Base-by-base conservation (phyloP, 495 filamentous ascomycete species). In the Parachaetomium inaequale region DNA sequence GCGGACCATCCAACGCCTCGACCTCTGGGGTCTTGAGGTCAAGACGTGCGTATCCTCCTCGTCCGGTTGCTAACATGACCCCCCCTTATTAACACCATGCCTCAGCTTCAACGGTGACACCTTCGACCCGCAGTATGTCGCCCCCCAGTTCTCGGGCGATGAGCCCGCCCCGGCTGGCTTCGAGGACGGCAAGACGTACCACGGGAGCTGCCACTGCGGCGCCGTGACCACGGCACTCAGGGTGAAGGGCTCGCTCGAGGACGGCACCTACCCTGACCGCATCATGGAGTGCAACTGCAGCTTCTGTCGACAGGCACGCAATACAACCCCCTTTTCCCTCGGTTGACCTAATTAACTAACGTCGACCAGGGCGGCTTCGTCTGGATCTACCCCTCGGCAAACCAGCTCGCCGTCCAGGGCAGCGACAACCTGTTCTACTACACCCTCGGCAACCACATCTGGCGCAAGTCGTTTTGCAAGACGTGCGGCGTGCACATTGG, bases 121-220 rank as follows among this genome's bases (percentile, higher is more conserved):
- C 31, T 21, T 7, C 3, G 32, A 10, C 23, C 19, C 52, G 79
- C 43, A 61, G 8, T 79, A 80, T 66, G 57, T 70, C 1, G 43
- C 70, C 4, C 63, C 75, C 4, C 52, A 55, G 1, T 80, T 72
- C 66, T 72, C 66, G 15, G 80, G 79, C 7, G 58, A 72, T 4
- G 69, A 77, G 31, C 80, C 80, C 21, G 58, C 29, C 25, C 64
- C 68, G 2, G 67, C 67, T 7, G 69, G 61, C 11, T 63, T 75
- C 53, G 74, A 78, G 11, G 68, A 70, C 28, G 74, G 63, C 11
- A 75, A 74, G 59, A 34, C 75, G 3, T 81, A 82, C 59, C 74
- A 72, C 31, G 81, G 81, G 7, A 76, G 75, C 66, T 84, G 81
- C 68, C 81, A 83, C 63, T 84, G 81, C 64, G 81, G 81, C 25